Conservation (phyloP, 2,329 filamentous ascomycete species). For the Polychaeton citri region DNA sequence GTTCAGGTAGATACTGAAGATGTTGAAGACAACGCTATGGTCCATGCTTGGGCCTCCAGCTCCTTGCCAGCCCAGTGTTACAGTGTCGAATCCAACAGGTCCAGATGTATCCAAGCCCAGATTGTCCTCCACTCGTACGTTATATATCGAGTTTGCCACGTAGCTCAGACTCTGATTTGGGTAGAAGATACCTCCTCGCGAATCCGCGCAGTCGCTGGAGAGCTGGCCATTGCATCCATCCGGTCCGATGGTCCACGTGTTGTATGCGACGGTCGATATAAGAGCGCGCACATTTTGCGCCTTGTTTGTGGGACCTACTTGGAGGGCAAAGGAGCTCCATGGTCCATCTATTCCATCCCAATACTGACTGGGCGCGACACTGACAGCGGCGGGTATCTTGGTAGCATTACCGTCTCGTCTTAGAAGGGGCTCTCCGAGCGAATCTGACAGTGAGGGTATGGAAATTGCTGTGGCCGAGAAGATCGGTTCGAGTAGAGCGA, state of each 20-base stretch:
- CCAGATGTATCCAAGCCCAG: constrained; percentile 30
- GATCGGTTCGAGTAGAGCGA: neutral
- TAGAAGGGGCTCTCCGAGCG: neutral
- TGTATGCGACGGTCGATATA: constrained; percentile 18
- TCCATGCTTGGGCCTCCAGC: constrained; percentile 12
- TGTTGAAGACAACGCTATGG: constrained; percentile 18
- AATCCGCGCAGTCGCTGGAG: constrained; percentile 15
- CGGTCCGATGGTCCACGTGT: constrained; percentile 16
- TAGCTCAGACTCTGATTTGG: constrained; percentile 44
- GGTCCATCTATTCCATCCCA: constrained; percentile 23
- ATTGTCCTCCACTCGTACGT: constrained; percentile 44
- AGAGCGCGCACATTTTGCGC: constrained; percentile 21
- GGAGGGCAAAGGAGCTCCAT: constrained; percentile 25
- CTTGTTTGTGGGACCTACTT: constrained; percentile 16
- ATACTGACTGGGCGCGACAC: constrained; percentile 22
- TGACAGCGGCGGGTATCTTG: constrained; percentile 18
- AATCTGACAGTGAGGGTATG: neutral
- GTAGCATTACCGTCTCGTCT: constrained; percentile 4
- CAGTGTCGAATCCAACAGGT: constrained; percentile 20
- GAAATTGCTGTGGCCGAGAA: neutral
- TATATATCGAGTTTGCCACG: constrained; percentile 46
- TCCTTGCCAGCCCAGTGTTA: constrained; percentile 23
- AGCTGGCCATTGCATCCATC: constrained; percentile 17
- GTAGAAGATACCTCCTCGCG: constrained; percentile 32
- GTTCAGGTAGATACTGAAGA: constrained; percentile 8